Evolutionary conservation across 345 rosid genomes (phyloP).

Genomic region (Lepidium didymum): DNA sequence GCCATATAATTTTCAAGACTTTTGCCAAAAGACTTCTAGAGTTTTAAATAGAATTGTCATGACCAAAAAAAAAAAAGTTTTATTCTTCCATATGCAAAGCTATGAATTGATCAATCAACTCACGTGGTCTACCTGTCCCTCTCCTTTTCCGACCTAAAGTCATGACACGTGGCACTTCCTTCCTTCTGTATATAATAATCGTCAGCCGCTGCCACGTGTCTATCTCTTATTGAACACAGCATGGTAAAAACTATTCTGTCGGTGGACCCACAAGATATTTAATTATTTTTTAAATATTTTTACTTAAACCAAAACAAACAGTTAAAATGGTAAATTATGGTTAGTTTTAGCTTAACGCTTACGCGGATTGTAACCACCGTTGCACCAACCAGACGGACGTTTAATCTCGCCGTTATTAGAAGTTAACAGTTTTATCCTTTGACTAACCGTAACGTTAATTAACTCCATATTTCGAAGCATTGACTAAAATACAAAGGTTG

Average conservation of each 20-base stretch:
- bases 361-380: slow-evolving; percentile 29
- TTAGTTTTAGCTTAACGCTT: slow-evolving; percentile 16
- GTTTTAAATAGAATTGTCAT: background rate
- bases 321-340: slow-evolving; percentile 2
- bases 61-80: background rate
- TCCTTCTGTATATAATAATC: background rate
- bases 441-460: slow-evolving; percentile 16
- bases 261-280: slow-evolving; percentile 17
- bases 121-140: slow-evolving; percentile 29
- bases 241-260: slow-evolving; percentile 24
- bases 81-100: slow-evolving; percentile 1
- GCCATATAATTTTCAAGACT: background rate
- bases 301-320: background rate
- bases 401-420: slow-evolving; percentile 11
- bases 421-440: background rate
- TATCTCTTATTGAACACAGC: background rate
- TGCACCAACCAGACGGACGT: slow-evolving; percentile 22
- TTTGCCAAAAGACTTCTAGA: background rate
- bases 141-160: slow-evolving; percentile 11
- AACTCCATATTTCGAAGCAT: slow-evolving; percentile 10
- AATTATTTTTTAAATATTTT: background rate
- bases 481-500: background rate
- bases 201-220: slow-evolving; percentile 16
- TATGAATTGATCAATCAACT: slow-evolving; percentile 12
- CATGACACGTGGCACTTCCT: slow-evolving; percentile 21